Conservation (phyloP, 208 protist genomes). For the Acanthamoeba culbertsoni region DNA sequence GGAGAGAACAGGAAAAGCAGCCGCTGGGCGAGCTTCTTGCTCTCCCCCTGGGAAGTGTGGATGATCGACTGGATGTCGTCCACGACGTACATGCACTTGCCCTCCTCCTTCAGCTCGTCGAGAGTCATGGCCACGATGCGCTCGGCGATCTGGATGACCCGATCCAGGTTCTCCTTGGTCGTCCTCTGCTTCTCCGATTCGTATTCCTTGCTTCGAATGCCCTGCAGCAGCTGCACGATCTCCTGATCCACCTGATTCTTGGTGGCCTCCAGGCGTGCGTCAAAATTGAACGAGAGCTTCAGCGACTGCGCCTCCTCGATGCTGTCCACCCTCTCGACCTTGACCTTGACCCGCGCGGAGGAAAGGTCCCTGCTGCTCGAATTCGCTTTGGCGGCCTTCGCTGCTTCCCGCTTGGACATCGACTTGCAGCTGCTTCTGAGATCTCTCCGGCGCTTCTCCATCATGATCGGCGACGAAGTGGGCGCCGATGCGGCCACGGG, state of each 20-base stretch:
- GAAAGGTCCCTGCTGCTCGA: neutral
- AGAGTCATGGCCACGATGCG: slow-evolving; percentile 20
- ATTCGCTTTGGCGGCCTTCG: neutral
- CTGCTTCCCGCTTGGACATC: neutral
- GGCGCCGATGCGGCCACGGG: neutral
- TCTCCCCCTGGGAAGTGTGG: slow-evolving; percentile 6
- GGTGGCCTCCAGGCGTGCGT: slow-evolving; percentile 5
- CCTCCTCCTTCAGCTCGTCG: neutral
- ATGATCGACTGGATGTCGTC: slow-evolving; percentile 52
- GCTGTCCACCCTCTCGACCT: neutral
- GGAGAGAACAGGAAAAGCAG: slow-evolving; percentile 51
- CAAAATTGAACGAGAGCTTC: slow-evolving; percentile 44
- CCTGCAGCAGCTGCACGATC: neutral
- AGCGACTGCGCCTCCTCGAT: neutral
- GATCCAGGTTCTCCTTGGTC: neutral
- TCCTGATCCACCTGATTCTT: slow-evolving; percentile 39
- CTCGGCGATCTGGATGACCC: neutral
- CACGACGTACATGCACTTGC: slow-evolving; percentile 28
- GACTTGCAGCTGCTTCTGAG: neutral
- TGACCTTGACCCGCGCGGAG: too few species aligned
- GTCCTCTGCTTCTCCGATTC: neutral
- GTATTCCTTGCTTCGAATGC: slow-evolving; percentile 28
- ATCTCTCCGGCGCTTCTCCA: neutral
- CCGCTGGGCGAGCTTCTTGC: slow-evolving; percentile 32
- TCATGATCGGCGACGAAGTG: neutral